Conservation (phyloP, 2,329 filamentous ascomycete species). For the Coleophoma crateriformis region DNA sequence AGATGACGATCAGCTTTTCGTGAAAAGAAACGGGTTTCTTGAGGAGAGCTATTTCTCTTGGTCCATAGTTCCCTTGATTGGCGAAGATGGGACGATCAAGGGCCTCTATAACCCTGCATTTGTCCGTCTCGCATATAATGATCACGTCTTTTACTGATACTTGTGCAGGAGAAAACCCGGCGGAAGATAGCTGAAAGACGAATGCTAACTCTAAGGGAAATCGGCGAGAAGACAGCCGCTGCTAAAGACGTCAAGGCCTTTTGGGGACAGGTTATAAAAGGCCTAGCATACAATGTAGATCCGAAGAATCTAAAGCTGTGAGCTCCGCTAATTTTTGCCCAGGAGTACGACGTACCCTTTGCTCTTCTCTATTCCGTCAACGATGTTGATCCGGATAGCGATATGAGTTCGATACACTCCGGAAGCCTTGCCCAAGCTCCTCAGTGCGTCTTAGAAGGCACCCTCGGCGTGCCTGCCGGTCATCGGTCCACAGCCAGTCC, state of each 20-base stretch:
- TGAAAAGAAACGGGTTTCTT: constrained; percentile 61
- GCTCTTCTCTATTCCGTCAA: constrained; percentile 70
- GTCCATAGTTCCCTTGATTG: constrained; percentile 74
- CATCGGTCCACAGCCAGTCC: constrained; percentile 55
- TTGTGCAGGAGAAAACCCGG: constrained; percentile 59
- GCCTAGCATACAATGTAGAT: constrained; percentile 61
- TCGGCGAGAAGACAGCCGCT: constrained; percentile 68
- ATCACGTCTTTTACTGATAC: no score
- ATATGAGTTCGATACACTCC: constrained; percentile 66
- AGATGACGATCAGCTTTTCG: constrained; percentile 72
- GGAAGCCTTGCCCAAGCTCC: constrained; percentile 57
- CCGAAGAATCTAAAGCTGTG: neutral
- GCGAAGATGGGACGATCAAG: constrained; percentile 66
- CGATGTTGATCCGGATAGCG: constrained; percentile 62
- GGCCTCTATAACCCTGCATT: constrained; percentile 77
- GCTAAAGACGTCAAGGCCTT: constrained; percentile 70
- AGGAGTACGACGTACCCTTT: constrained; percentile 66
- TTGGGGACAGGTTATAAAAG: constrained; percentile 64
- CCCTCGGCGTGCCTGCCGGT: constrained; percentile 59
- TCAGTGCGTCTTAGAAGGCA: constrained; percentile 64
- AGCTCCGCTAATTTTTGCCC: constrained; percentile 1
- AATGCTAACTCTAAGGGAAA: constrained; percentile 73
- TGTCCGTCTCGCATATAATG: neutral
- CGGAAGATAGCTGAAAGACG: constrained; percentile 73
- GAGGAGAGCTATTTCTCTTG: constrained; percentile 82